Evolutionary conservation across 2,329 filamentous ascomycete species (phyloP).

Genomic region (Onygenales sp.): DNA sequence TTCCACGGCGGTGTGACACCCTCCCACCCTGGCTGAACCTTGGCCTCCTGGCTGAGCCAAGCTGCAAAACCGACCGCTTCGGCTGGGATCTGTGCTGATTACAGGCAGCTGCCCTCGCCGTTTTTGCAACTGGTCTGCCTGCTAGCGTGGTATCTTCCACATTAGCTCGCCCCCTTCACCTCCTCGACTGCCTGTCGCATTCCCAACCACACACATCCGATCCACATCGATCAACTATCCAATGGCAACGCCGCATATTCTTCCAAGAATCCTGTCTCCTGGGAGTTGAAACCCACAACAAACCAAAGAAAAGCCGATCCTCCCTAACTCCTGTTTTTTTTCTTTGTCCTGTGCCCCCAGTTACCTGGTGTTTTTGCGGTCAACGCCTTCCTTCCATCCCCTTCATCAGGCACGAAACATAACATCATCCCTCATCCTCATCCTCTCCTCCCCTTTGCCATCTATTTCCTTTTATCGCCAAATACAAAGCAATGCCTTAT

Average conservation of each 20-base stretch:
- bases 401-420: not conserved
- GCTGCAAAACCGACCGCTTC: not conserved
- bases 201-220: not conserved
- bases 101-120: not conserved
- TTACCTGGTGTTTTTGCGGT: constrained; percentile 1
- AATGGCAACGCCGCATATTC: constrained; percentile 7
- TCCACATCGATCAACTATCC: not conserved
- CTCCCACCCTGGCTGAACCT: not conserved
- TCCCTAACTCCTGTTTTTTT: constrained; percentile 5
- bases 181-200: not conserved
- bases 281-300: constrained; percentile 9
- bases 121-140: not conserved
- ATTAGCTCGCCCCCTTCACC: not conserved
- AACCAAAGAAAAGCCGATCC: constrained; percentile 5
- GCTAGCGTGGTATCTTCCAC: not conserved
- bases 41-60: not conserved
- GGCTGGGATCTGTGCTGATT: not conserved
- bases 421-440: not conserved
- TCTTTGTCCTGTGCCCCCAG: constrained; percentile 1
- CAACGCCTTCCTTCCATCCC: not conserved
- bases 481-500: constrained; percentile 62
- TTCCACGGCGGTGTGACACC: constrained; percentile 2
- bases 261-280: constrained; percentile 2
- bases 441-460: constrained; percentile 7
- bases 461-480: constrained; percentile 8